phyloP scores from a whole-genome alignment of 2,329 filamentous ascomycete species.

The Sclerotinia minor region DNA sequence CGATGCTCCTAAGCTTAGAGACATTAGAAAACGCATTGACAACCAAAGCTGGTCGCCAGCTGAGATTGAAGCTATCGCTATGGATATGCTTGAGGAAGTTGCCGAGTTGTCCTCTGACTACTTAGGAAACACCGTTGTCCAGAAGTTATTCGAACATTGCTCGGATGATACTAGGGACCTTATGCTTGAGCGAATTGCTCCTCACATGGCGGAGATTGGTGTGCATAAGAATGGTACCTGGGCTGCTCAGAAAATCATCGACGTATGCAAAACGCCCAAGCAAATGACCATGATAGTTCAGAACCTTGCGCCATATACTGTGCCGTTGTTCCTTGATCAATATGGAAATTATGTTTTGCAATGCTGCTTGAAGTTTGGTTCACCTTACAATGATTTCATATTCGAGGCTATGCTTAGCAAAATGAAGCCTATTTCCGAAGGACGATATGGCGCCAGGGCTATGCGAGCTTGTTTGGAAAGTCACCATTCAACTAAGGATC shows the following conservation, averaged over 20 bases:
- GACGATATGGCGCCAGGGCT: constrained; percentile 88
- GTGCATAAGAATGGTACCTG: constrained; percentile 99
- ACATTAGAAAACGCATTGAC: constrained; percentile 96
- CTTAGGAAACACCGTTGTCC: constrained; percentile 97
- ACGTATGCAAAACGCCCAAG: constrained; percentile 80
- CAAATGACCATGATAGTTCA: constrained; percentile 87
- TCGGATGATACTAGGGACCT: constrained; percentile 86
- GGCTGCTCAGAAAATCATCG: constrained; percentile 99
- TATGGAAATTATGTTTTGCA: constrained; percentile 99
- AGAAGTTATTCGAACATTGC: constrained; percentile 97
- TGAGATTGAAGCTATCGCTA: constrained; percentile 89
- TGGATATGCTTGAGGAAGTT: constrained; percentile 95
- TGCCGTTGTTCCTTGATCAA: constrained; percentile 93
- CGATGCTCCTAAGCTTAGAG: constrained; percentile 89
- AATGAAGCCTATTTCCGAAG: constrained; percentile 92
- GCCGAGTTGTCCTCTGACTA: constrained; percentile 95
- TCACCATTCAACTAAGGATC: constrained; percentile 90
- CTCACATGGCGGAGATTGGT: constrained; percentile 93
- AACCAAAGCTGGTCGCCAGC: constrained; percentile 82
- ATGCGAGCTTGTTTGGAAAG: constrained; percentile 97
- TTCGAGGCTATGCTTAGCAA: constrained; percentile 95
- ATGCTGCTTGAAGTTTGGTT: constrained; percentile 88
- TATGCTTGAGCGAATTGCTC: constrained; percentile 85
- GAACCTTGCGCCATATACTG: constrained; percentile 78
- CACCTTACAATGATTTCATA: constrained; percentile 91